phyloP scores from a whole-genome alignment of 2,329 filamentous ascomycete genomes.

The Cryphonectria naterciae region DNA sequence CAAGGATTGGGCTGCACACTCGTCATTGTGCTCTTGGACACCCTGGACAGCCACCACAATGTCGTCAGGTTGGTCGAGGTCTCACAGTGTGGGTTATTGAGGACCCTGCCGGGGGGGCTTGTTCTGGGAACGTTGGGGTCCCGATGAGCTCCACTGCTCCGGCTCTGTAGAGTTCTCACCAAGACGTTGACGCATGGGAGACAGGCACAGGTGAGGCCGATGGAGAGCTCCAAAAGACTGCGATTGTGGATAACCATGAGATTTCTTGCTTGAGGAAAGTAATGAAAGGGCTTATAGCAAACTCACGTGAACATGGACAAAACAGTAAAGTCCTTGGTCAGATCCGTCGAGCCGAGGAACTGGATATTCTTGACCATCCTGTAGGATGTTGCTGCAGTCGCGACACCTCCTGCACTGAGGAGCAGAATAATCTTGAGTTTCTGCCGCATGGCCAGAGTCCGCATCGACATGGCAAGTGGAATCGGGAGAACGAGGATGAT shows the following conservation, averaged over 20 bases:
- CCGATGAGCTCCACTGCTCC: neutral
- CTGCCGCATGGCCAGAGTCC: constrained; percentile 34
- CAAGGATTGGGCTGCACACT: neutral
- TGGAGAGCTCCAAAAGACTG: constrained; percentile 33
- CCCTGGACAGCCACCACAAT: neutral
- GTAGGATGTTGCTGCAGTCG: constrained; percentile 35
- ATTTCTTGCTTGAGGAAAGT: neutral
- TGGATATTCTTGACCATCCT: constrained; percentile 33
- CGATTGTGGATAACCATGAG: neutral
- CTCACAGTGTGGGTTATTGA: too few species aligned
- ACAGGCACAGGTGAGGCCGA: constrained; percentile 37
- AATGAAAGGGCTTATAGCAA: neutral
- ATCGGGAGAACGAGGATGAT: constrained; percentile 41
- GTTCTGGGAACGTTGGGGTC: neutral
- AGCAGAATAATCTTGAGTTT: constrained; percentile 41
- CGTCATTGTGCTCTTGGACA: neutral
- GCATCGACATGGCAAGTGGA: constrained; percentile 37
- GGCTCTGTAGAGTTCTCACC: neutral
- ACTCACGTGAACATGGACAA: constrained; percentile 14
- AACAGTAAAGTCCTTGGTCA: constrained; percentile 34
- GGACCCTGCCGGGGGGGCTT: neutral
- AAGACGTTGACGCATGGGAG: constrained; percentile 33
- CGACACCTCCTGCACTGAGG: constrained; percentile 38
- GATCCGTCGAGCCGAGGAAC: constrained; percentile 34
- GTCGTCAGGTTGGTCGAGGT: neutral